Evolutionary conservation across 164 flowering plant genomes (phyloP).

Genomic region (Warburgia ugandensis): DNA sequence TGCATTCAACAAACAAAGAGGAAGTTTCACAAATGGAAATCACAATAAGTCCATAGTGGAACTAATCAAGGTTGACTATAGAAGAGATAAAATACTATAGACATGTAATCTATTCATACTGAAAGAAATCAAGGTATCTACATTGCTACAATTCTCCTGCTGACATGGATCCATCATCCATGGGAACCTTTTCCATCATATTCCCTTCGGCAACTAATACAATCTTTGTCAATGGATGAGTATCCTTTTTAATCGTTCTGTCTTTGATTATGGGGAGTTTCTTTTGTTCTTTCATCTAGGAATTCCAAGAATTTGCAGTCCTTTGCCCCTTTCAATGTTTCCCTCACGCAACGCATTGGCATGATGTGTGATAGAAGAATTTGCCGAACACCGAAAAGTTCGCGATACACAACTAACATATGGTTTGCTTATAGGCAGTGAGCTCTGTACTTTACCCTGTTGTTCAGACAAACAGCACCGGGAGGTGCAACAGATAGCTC

Average conservation of each 20-base stretch:
- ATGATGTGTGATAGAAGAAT: conserved; percentile 12
- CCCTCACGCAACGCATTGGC: conserved; percentile 11
- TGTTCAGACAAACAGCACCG: conserved; percentile 12
- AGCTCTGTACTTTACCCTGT: neutral
- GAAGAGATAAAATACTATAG: no score
- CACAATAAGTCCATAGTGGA: no score
- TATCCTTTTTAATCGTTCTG: neutral
- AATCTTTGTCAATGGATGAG: conserved; percentile 5
- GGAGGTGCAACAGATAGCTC: conserved; percentile 21
- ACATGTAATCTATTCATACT: neutral
- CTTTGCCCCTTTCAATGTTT: conserved; percentile 5
- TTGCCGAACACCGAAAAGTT: conserved; percentile 10
- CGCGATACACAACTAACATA: conserved; percentile 7
- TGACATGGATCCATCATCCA: conserved; percentile 6
- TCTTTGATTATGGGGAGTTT: conserved; percentile 4
- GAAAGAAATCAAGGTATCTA: neutral
- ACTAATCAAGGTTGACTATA: no score
- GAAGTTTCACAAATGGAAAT: neutral
- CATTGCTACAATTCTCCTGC: conserved; percentile 14
- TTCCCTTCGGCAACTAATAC: conserved; percentile 1
- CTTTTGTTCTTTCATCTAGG: conserved; percentile 5
- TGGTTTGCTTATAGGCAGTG: conserved; percentile 8
- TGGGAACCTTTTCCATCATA: conserved; percentile 6
- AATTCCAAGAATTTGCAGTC: conserved; percentile 8
- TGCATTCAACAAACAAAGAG: no score